Evolutionary conservation across 257 asterid species (phyloP), one percentile per base, ranked within the genome.

Genomic region (Datura wrightii): DNA sequence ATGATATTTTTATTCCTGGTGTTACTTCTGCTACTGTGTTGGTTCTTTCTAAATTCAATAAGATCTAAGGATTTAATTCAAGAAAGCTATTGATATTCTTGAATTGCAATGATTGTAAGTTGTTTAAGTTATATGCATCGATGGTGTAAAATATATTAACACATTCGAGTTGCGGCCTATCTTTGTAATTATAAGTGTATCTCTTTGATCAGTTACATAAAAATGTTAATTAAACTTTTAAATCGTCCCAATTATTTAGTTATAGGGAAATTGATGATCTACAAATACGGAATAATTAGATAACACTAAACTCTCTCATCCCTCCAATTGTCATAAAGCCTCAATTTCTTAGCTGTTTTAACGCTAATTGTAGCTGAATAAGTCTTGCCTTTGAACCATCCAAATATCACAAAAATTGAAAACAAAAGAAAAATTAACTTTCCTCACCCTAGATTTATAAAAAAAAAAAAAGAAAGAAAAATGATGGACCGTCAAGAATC

Each of bases 1-100:
- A 92, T 84, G 90, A 87, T 42, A 1, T 88, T 18, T 93, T 93
- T 90, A 87, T 93, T 36, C 95, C 95, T 6, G 89, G 8, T n/a
- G 84, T 92, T 82, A 93, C 97, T 83, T 92, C 97, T 59, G 94
- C 92, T 39, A 87, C 93, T 79, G 92, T 92, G 50, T 88, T 91
- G n/a, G 76, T 89, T 81, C 94, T 93, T 48, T 94, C 95, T 31
- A 90, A 90, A 83, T 90, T 90, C 48, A 90, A 90, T 86, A 93
- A 90, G 80, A 83, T 92, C 15, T 93, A 90, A 91, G 1, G 8
- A 24, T 48, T 31, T 65, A 31, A 31, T 66, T 65, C 19, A 34
- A 34, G 74, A 65, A 65, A 65, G 10, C 8, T 10, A 5, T 62
- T 62, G 4, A 24, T 62, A 39, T 34, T 34, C n/a, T 65, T 34